Conservation (phyloP, 495 filamentous ascomycete species). For the Daldinia childiae region DNA sequence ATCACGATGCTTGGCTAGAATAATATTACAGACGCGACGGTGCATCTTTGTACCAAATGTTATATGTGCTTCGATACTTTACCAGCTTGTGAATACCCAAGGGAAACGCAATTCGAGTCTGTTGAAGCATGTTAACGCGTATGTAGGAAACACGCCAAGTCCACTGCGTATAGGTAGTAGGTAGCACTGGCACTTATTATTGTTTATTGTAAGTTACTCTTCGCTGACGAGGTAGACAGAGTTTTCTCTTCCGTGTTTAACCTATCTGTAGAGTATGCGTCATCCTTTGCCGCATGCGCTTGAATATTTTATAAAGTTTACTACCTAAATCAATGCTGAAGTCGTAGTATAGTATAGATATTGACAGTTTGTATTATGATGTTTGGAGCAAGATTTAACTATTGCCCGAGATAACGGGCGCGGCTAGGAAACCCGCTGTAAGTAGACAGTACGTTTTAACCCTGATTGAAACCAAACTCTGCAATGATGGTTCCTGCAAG, state of each 20-base stretch:
- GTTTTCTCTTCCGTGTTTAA: conserved; percentile 2
- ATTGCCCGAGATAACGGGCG: conserved; percentile 6
- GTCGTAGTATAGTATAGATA: not conserved
- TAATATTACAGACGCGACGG: not conserved
- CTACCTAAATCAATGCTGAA: not conserved
- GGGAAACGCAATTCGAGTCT: not conserved
- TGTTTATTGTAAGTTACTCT: not conserved
- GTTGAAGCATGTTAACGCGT: not conserved
- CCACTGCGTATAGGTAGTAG: too few species aligned
- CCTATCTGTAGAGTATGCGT: conserved; percentile 19
- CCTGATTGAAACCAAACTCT: conserved; percentile 35
- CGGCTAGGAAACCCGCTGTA: conserved; percentile 6
- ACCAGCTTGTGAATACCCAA: not conserved
- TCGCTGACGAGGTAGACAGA: conserved; percentile 5
- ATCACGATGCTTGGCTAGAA: not conserved
- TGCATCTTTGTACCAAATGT: not conserved
- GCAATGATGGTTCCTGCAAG: conserved; percentile 41
- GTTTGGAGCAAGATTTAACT: conserved; percentile 14
- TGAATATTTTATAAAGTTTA: conserved; percentile 8
- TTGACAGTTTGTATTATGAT: not conserved
- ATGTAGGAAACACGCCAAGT: not conserved
- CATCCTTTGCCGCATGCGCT: conserved; percentile 14
- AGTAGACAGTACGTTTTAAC: conserved; percentile 17
- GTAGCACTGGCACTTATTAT: not conserved
- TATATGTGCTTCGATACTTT: not conserved